These are phyloP conservation scores for Penicillium sp. DNA, from an alignment of 2,329 filamentous ascomycete genomes.

Conservation along the genomic window DNA sequence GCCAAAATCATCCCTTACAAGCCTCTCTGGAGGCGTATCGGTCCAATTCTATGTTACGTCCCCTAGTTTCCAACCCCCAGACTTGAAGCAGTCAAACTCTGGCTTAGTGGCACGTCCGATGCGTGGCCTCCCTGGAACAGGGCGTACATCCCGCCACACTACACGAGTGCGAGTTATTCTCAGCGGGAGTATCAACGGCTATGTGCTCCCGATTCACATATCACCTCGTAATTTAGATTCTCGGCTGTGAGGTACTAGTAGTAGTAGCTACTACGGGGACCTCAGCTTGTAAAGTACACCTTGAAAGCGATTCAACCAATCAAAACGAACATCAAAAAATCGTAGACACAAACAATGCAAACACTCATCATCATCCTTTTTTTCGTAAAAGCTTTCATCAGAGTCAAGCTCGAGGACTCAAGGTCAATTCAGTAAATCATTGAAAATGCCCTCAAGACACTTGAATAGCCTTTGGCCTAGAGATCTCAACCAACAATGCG, in stretches of 20 bases:
- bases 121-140: neutral
- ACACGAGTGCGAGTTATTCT: neutral
- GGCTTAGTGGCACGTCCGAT: neutral
- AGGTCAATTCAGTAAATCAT: neutral
- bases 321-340: neutral
- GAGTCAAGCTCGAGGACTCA: neutral
- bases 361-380: conserved; percentile 8
- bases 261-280: too few relatives aligned
- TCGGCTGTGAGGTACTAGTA: neutral
- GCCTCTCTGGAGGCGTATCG: neutral
- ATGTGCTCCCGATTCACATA: neutral
- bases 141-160: neutral
- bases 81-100: neutral
- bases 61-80: too few relatives aligned
- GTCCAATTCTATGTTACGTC: neutral
- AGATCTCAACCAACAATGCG: conserved; percentile 23
- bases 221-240: neutral
- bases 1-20: neutral
- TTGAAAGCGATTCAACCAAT: neutral
- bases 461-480: conserved; percentile 27
- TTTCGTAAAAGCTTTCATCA: conserved; percentile 9
- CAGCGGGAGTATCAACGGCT: neutral
- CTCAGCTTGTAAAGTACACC: too few relatives aligned
- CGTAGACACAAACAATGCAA: conserved; percentile 20
- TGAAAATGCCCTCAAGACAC: conserved; percentile 30